These are phyloP conservation scores for Adiantum capillusveneris DNA, from an alignment of 75 land plant species.

Conservation along the genomic window DNA sequence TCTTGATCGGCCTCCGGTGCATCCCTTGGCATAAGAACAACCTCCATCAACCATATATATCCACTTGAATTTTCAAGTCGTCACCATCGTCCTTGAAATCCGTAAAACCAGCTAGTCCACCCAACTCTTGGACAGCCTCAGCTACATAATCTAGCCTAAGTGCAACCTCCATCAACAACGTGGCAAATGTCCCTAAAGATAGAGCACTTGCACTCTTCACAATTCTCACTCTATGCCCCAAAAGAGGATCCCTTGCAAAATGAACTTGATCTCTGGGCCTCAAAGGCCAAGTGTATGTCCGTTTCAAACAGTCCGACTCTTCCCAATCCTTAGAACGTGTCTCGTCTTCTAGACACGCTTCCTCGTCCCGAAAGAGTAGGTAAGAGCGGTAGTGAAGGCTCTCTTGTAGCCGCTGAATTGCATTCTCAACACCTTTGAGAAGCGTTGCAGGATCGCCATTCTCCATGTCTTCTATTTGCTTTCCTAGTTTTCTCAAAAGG, in stretches of 20 bases:
- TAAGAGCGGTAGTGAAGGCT: slow-evolving; percentile 39
- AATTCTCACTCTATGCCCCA: slow-evolving; percentile 14
- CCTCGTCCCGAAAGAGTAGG: slow-evolving; percentile 10
- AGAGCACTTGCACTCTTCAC: slow-evolving; percentile 38
- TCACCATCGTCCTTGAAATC: too few relatives aligned
- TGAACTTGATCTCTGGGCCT: too few relatives aligned
- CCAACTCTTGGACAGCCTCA: slow-evolving; percentile 50
- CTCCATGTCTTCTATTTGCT: slow-evolving; percentile 40
- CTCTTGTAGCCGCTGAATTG: slow-evolving; percentile 31
- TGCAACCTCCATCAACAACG: slow-evolving; percentile 55
- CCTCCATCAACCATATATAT: too few relatives aligned
- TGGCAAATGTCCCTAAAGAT: slow-evolving; percentile 49
- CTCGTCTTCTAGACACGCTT: too few relatives aligned
- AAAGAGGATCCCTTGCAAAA: too few relatives aligned
- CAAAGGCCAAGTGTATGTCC: too few relatives aligned
- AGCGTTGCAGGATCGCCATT: slow-evolving; percentile 15
- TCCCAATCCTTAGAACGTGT: too few relatives aligned
- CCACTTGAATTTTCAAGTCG: too few relatives aligned
- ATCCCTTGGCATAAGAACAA: too few relatives aligned
- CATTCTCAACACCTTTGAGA: slow-evolving; percentile 34
- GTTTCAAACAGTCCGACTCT: too few relatives aligned
- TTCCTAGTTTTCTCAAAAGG: slow-evolving; percentile 40
- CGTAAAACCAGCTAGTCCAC: slow-evolving; percentile 49
- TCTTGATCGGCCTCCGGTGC: too few relatives aligned
- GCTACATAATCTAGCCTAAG: slow-evolving; percentile 58